Base-by-base conservation (phyloP, 2,329 filamentous ascomycete species). In the Tympanopsis confertula region DNA sequence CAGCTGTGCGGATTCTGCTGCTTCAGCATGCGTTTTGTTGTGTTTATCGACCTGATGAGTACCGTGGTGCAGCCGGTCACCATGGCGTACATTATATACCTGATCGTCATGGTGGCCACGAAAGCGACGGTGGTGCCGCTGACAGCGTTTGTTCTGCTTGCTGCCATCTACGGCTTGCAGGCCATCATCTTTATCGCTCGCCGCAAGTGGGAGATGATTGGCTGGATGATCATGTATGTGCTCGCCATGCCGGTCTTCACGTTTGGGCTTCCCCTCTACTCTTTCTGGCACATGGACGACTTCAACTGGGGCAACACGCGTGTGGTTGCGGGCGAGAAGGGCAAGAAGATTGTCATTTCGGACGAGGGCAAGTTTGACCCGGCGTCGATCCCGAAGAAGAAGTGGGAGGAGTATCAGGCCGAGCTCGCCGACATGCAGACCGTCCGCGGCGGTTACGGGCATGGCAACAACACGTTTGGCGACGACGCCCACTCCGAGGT, bases 241-340 rank as follows among this genome's bases (percentile, higher is more conserved):
- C 45, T 91, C 20, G 89, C 91, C 39, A 83, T 94, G 43, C 89
- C 89, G 1, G 75, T 98, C 45, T 98, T 94, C 70, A 81, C 85
- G 32, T 86, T 94, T 44, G 87, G 74, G 41, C 71, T 98, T 33
- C 91, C 91, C 1, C 65, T 98, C 19, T 96, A 96, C 59, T 72
- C 88, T 36, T 98, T 98, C 73, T 98, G 91, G 91, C 76, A 95
- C 65, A 96, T 96, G 91, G 91, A 98, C 59, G 91, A 98, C 63
- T 98, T 98, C 74, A 86, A 83, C 51, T 98, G 91, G 91, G 91
- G 91, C 62, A 96, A 95, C 62, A 98, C 91, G 29, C 89, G 91
- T 77, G 77, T 98, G 40, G 87, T 98, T 45, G 91, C 85, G 5
- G 91, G 91, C 56, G 91, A 98, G 57, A 81, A 82, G 59, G 91